Base-by-base conservation (phyloP, 1,284 basidiomycete species). In the Microbotryum scabiosae region DNA sequence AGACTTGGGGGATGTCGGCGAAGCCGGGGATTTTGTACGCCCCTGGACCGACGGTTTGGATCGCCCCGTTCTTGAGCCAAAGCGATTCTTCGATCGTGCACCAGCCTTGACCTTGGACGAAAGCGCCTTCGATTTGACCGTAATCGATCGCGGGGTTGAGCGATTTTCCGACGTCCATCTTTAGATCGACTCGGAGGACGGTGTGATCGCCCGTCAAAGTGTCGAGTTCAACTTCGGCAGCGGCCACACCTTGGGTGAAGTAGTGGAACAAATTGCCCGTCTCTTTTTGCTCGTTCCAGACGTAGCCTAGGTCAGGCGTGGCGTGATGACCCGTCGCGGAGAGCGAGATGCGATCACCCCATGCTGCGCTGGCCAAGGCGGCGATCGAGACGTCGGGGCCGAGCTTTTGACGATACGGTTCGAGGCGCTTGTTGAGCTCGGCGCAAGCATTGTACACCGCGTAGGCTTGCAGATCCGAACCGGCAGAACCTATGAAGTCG, bases 131-230 rank as follows among this genome's bases (percentile, higher is more conserved):
- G 23, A 76, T 73, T 63, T 76, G 75, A 12, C 75, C 75, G n/a
- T 73, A 72, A 58, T 76, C 75, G 56, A 76, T 74, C 8, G 67
- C 65, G 7, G 75, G 75, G 54, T 76, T 76, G 67, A 76, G 68
- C 41, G 68, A 71, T 3, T 73, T 68, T 4, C 75, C 75, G 7
- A 75, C 72, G 51, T 75, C 74, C 73, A 74, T 73, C 25, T 36
- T 21, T 16, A 62, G 44, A 57, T 72, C 72, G 2, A 57, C 60
- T 12, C 71, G 63, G 5, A 71, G 60, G 41, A 73, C 69, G 8
- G 70, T 66, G 57, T 69, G 67, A 53, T 75, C 74, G 20, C 75
- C 75, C 4, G 75, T 75, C 21, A 76, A 59, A 14, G 67, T 61
- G 54, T 76, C 75, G 28, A 76, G 59, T 62, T 76, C 75, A 26